A percentile compares a stretch with the other conserved stretches of the same genome.
phyloP scores from a whole-genome alignment of 805 yeast genomes.

The Gaillardinia entomophila region DNA sequence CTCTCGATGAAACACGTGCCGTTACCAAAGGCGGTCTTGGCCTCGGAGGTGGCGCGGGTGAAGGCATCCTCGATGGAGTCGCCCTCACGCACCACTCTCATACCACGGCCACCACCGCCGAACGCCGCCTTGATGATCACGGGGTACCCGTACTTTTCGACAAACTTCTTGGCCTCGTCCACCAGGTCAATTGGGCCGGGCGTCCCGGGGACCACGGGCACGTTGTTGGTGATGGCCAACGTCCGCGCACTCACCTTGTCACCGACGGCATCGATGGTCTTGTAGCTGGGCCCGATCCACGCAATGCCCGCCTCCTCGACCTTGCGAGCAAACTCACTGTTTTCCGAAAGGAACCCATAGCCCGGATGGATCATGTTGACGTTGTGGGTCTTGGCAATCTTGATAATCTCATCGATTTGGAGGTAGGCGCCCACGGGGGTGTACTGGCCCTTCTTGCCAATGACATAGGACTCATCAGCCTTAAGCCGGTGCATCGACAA shows the following conservation, averaged over 20 bases:
- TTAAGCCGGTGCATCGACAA: conserved; percentile 91
- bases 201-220: conserved; percentile 96
- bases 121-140: conserved; percentile 98
- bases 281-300: conserved; percentile 92
- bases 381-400: conserved; percentile 53
- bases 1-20: conserved; percentile 98
- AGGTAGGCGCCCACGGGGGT: conserved; percentile 95
- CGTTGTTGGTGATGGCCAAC: conserved; percentile 74
- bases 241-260: conserved; percentile 94
- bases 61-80: conserved; percentile 91
- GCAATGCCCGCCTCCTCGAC: conserved; percentile 87
- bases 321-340: conserved; percentile 88
- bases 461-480: conserved; percentile 89
- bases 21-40: conserved; percentile 92
- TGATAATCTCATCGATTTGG: conserved; percentile 84
- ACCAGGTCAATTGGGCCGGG: conserved; percentile 89
- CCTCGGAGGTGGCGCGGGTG: conserved; percentile 90
- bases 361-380: conserved; percentile 38
- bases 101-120: conserved; percentile 99
- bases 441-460: conserved; percentile 83
- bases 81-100: conserved; percentile 97
- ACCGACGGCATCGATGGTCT: conserved; percentile 90
- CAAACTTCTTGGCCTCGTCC: conserved; percentile 76
- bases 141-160: conserved; percentile 82
- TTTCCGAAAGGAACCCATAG: conserved; percentile 73